Conservation (phyloP, 2,329 filamentous ascomycete species). For the Penicillium sp. region DNA sequence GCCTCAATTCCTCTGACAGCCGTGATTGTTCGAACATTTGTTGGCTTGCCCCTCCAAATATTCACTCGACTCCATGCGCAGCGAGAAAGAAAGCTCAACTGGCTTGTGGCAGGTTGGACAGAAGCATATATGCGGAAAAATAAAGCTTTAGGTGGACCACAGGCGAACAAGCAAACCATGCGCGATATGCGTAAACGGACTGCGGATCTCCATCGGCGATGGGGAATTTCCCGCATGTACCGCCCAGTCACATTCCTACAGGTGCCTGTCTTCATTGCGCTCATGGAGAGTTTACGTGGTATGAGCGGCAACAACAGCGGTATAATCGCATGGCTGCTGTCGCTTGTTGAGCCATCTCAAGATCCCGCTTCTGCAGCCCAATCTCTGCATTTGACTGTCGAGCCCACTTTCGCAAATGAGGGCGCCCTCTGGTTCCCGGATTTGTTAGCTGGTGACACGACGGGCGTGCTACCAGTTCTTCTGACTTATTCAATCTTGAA, state of each 20-base stretch:
- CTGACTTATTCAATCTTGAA: constrained; percentile 51
- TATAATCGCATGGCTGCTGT: constrained; percentile 41
- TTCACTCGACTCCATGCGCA: constrained; percentile 41
- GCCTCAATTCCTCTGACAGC: constrained; percentile 56
- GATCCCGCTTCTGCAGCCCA: constrained; percentile 13
- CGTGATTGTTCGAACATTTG: constrained; percentile 48
- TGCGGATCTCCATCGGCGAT: constrained; percentile 34
- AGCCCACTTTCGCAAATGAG: constrained; percentile 54
- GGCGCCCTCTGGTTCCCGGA: constrained; percentile 63
- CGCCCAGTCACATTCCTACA: constrained; percentile 38
- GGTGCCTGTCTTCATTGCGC: constrained; percentile 47
- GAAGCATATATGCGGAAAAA: constrained; percentile 16
- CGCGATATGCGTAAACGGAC: constrained; percentile 17
- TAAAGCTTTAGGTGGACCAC: background rate
- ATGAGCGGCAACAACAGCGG: constrained; percentile 48
- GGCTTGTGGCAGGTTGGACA: constrained; percentile 43
- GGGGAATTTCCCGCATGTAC: constrained; percentile 37
- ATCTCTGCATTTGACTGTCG: constrained; percentile 34
- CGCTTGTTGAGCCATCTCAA: constrained; percentile 20
- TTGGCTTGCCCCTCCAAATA: constrained; percentile 51
- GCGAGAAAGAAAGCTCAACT: constrained; percentile 45
- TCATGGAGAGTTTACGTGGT: constrained; percentile 49
- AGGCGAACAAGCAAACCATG: constrained; percentile 18
- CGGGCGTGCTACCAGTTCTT: constrained; percentile 49
- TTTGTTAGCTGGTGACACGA: constrained; percentile 55